Evolutionary conservation across 176 grass and related monocot species (phyloP), one percentile per base, ranked within the genome.

Genomic region (Cocos nucifera): DNA sequence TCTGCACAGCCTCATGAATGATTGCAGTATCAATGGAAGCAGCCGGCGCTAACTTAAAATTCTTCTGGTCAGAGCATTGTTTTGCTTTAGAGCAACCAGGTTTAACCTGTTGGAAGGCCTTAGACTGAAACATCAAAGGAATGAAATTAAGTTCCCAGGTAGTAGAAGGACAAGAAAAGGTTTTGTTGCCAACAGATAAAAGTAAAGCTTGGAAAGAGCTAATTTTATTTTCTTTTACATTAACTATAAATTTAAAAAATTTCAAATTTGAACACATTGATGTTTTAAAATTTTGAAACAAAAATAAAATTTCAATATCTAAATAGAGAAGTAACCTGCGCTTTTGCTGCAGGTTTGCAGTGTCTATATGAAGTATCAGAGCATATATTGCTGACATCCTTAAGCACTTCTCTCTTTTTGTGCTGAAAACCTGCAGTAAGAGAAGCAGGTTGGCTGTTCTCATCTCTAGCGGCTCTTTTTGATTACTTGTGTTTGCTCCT

Each of bases 391-490:
- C 75, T 82, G 22, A 85, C 71, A 79, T 89, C 79, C 50, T 75
- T 85, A 54, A 89, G 74, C 44, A 76, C 82, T 58, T 27, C 69
- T 35, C 71, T 63, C 59, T 57, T 78, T 72, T 89, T 89, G 59
- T 63, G 66, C 59, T 23, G 55, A n/a, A 72, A 68, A 59, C 59
- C 71, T 54, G 51, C 64, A 69, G 67, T 44, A 71, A 17, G 57
- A 68, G 50, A 32, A 74, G 49, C 50, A 25, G n/a, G 26, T 50
- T 32, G n/a, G 62, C 22, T 44, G 65, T 79, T 89, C 56, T 85
- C 75, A 73, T 79, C 74, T n/a, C 49, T 50, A 76, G 71, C 71
- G 49, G 22, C 26, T 60, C 86, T 85, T 69, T 89, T 89, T 19
- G 10, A 29, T 19, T 67, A 65, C 19, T 62, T n/a, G 25, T 7